Evolutionary conservation across 257 asterid species (phyloP), one percentile per base, ranked within the genome.

Genomic region (Nicotiana obtusifolia): DNA sequence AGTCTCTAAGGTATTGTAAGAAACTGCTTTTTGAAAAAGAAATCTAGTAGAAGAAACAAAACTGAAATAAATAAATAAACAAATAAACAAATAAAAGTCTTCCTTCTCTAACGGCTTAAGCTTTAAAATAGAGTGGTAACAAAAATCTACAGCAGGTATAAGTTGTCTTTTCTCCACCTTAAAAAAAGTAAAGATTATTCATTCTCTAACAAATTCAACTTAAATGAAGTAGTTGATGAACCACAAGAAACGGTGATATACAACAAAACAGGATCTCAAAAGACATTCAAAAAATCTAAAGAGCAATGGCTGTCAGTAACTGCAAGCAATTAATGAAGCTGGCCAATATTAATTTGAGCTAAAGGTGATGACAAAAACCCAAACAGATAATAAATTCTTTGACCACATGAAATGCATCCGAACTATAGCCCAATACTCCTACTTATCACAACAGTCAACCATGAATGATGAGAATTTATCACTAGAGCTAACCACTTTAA

Each of bases 401-500:
- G 41, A 75, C 16, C 8, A 75, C 80, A 24, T 75, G 17, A 49
- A 49, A 75, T 75, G 80, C 62, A 75, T 75, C 62, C 41, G 26
- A 75, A 75, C 24, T 14, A 75, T 26, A 75, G 17, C 41, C 35
- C 16, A 75, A 24, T 47, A 75, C 44, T 49, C 80, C 44, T 24
- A 33, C 57, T 66, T 31, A 31, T 22, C 22, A 73, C 61, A 24
- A 14, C n/a, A 49, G 24, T 49, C 44, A 49, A 75, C 24, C 60
- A 71, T 8, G 62, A 49, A 49, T 10, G 4, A 75, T 15, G 80
- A 75, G 80, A 49, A 75, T 44, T 41, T 41, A 71, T 49, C 62
- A 49, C 61, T 24, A 41, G 69, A 62, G 71, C 89, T 88, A 84
- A 95, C 99, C 97, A 95, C 89, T 91, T 90, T 91, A 87, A 92